Conservation (phyloP, 2,329 filamentous ascomycete species). For the Botrytis fragariae region DNA sequence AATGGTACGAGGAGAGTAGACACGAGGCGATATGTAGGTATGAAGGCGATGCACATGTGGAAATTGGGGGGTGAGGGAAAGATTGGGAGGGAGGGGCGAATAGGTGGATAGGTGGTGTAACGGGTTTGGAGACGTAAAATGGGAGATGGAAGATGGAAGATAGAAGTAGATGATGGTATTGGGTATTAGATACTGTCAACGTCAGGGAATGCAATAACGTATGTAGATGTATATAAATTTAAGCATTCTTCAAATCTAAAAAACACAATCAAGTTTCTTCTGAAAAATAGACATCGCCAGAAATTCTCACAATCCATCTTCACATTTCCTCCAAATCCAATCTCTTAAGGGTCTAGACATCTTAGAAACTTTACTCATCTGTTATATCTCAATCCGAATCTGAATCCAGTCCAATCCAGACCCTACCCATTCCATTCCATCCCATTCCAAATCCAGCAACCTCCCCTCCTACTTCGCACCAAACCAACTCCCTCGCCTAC, state of each 20-base stretch:
- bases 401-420: no score
- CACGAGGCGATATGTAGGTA: neutral
- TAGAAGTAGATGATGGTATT: no score
- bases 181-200: rapidly evolving
- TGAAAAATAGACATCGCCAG: neutral
- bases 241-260: no score
- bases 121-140: neutral
- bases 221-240: no score
- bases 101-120: no score
- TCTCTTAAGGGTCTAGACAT: neutral
- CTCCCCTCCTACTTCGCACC: no score
- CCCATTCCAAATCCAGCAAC: no score
- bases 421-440: no score
- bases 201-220: rapidly evolving
- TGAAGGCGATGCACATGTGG: neutral
- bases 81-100: no score
- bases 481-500: neutral
- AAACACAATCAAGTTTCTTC: no score
- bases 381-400: no score
- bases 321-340: rapidly evolving
- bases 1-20: neutral
- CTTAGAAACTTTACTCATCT: no score
- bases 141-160: neutral
- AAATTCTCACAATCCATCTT: neutral
- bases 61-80: neutral